These are phyloP conservation scores for Yamadazyma sp. DNA, from an alignment of 1,139 yeast genomes.

Conservation along the genomic window DNA sequence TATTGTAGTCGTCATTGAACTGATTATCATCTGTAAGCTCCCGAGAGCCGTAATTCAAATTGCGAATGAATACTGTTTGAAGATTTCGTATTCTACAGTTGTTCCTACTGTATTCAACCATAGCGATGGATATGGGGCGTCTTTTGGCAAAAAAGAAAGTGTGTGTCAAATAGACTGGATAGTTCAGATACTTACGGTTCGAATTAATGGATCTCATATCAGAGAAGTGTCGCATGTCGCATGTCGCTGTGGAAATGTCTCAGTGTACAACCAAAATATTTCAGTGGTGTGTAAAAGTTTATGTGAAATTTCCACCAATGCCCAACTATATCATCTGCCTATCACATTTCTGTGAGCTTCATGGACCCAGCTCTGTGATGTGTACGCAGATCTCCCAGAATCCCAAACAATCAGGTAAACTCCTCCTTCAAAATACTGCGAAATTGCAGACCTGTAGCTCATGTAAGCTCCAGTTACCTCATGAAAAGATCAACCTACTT, in stretches of 20 bases:
- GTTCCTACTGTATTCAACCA: background rate
- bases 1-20: conserved; percentile 6
- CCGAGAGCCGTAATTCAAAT: background rate
- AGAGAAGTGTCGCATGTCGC: too few species aligned
- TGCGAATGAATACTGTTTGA: conserved; percentile 1
- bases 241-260: background rate
- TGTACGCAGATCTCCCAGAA: conserved; percentile 55
- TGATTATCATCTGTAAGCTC: background rate
- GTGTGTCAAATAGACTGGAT: too few species aligned
- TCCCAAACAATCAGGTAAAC: conserved; percentile 7
- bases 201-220: too few species aligned
- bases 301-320: conserved; percentile 13
- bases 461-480: conserved; percentile 54
- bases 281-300: too few species aligned
- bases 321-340: conserved; percentile 49
- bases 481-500: conserved; percentile 28
- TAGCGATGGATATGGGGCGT: too few species aligned
- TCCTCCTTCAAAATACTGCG: conserved; percentile 25
- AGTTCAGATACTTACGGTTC: too few species aligned
- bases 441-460: conserved; percentile 56
- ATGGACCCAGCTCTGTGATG: conserved; percentile 77
- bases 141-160: too few species aligned
- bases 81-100: conserved; percentile 3
- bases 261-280: too few species aligned
- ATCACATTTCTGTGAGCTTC: conserved; percentile 84